Conservation (phyloP, 768 basidiomycete genomes). For the Phanerochaete sordida region DNA sequence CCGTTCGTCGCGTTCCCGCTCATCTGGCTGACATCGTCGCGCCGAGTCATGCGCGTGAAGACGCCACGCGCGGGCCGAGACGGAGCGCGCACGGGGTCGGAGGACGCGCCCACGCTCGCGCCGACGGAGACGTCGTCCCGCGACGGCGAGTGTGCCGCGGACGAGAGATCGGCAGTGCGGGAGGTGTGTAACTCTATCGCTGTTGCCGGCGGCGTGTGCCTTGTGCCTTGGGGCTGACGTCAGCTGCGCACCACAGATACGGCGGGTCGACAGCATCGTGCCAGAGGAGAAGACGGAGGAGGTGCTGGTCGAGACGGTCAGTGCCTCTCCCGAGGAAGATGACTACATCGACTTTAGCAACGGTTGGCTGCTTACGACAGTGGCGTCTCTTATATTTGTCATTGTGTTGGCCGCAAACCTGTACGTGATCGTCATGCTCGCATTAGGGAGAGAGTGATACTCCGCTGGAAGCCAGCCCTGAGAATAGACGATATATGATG, state of each 20-base stretch:
- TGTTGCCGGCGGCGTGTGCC: background rate
- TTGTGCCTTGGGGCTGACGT: conserved; percentile 23
- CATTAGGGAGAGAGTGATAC: conserved; percentile 30
- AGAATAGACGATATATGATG: background rate
- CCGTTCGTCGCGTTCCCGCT: conserved; percentile 82
- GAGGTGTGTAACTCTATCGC: background rate
- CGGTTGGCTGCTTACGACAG: conserved; percentile 45
- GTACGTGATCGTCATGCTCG: conserved; percentile 69
- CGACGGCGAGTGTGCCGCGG: background rate
- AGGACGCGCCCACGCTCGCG: background rate
- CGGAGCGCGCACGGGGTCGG: background rate
- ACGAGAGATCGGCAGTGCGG: background rate
- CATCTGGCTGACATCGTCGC: conserved; percentile 65
- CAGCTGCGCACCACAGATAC: conserved; percentile 54
- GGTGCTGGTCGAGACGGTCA: conserved; percentile 2
- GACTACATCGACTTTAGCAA: conserved; percentile 61
- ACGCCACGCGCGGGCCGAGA: conserved; percentile 7
- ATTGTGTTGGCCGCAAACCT: conserved; percentile 68
- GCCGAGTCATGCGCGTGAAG: conserved; percentile 67
- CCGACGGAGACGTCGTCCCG: too few relatives aligned
- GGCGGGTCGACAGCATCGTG: conserved; percentile 18
- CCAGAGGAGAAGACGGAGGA: conserved; percentile 14
- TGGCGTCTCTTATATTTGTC: conserved; percentile 59
- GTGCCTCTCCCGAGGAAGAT: conserved; percentile 12
- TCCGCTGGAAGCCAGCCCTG: background rate